Evolutionary conservation across 2,329 filamentous ascomycete species (phyloP).

Genomic region (Fusarium caatingaense): DNA sequence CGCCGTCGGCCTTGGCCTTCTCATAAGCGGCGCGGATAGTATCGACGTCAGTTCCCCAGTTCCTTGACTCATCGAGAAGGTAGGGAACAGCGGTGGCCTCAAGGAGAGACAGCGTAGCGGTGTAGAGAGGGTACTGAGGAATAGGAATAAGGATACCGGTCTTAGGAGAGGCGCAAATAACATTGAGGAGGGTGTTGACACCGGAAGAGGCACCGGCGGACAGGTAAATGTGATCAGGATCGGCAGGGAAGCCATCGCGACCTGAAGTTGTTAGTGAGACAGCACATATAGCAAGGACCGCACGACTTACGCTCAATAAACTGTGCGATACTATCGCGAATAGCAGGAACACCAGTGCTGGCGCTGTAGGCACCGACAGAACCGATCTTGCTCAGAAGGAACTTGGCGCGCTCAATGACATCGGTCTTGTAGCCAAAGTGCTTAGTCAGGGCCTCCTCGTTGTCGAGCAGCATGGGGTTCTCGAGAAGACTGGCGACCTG

Average conservation of each 20-base stretch:
- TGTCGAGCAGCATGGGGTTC: slow-evolving; percentile 85
- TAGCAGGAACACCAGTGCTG: slow-evolving; percentile 86
- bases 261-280: slow-evolving; percentile 55
- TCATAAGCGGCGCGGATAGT: slow-evolving; percentile 79
- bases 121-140: slow-evolving; percentile 98
- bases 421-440: slow-evolving; percentile 88
- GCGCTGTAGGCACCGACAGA: slow-evolving; percentile 97
- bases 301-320: slow-evolving; percentile 83
- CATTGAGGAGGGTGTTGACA: slow-evolving; percentile 91
- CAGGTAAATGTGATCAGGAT: slow-evolving; percentile 86
- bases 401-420: slow-evolving; percentile 85
- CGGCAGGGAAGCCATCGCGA: slow-evolving; percentile 88
- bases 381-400: slow-evolving; percentile 83
- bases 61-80: slow-evolving; percentile 85
- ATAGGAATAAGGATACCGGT: slow-evolving; percentile 93
- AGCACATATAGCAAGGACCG: neutral
- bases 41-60: slow-evolving; percentile 89
- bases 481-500: slow-evolving; percentile 94
- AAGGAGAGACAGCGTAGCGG: slow-evolving; percentile 86
- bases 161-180: slow-evolving; percentile 82
- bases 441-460: slow-evolving; percentile 81
- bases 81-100: slow-evolving; percentile 92
- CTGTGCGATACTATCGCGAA: slow-evolving; percentile 88
- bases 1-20: slow-evolving; percentile 79
- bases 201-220: slow-evolving; percentile 92